phyloP scores from a whole-genome alignment of 345 rosid species.

The Zanthoxylum bungeanum region DNA sequence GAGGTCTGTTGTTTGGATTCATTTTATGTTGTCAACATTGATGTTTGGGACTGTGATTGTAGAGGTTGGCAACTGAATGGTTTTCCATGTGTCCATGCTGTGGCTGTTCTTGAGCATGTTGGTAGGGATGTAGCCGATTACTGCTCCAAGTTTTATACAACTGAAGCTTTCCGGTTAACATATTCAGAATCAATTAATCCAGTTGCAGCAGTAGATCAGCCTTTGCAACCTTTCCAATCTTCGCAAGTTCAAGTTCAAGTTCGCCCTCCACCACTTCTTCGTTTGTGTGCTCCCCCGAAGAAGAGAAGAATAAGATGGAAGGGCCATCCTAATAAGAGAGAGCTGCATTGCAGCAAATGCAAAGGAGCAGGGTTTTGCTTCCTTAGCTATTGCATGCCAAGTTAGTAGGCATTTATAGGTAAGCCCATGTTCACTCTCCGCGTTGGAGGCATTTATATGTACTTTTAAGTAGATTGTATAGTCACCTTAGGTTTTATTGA shows the following conservation, averaged over 20 bases:
- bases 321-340: slow-evolving; percentile 35
- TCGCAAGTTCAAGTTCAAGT: slow-evolving; percentile 18
- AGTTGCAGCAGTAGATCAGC: slow-evolving; percentile 22
- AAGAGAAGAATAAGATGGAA: slow-evolving; percentile 25
- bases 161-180: slow-evolving; percentile 36
- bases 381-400: not conserved
- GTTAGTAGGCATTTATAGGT: not conserved
- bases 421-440: not conserved
- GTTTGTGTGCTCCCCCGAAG: slow-evolving; percentile 27
- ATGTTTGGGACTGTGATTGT: slow-evolving; percentile 47
- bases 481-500: no score
- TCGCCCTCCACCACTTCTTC: slow-evolving; percentile 41
- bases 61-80: slow-evolving; percentile 48
- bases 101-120: slow-evolving; percentile 42
- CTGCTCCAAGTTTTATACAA: slow-evolving; percentile 45
- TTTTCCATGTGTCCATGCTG: slow-evolving; percentile 56
- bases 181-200: slow-evolving; percentile 47
- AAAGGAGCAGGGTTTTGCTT: slow-evolving; percentile 39
- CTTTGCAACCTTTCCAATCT: slow-evolving; percentile 3
- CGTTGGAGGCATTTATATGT: not conserved
- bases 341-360: slow-evolving; percentile 49
- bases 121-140: slow-evolving; percentile 35
- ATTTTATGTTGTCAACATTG: slow-evolving; percentile 44
- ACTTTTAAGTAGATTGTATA: not conserved
- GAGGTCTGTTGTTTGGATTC: slow-evolving; percentile 46